Evolutionary conservation across 2,329 filamentous ascomycete genomes (phyloP).

Genomic region (Magnaporthiopsis rhizophila): DNA sequence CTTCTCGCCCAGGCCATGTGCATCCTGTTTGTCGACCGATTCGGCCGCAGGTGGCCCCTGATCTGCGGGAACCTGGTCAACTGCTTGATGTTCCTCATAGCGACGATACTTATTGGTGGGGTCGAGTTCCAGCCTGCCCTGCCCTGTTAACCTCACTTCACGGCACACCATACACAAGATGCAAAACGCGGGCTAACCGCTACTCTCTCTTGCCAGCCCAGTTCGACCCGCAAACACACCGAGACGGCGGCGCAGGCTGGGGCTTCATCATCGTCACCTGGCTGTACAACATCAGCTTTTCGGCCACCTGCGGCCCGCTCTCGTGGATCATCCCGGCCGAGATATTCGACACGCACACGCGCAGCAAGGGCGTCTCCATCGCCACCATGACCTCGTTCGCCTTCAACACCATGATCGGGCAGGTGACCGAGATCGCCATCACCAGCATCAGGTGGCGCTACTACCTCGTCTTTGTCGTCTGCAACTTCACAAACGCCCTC

Average conservation of each 20-base stretch:
- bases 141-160: too few relatives aligned
- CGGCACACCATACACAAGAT: background rate
- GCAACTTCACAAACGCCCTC: conserved; percentile 42
- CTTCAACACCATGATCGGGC: conserved; percentile 70
- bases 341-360: conserved; percentile 70
- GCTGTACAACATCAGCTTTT: conserved; percentile 75
- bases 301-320: conserved; percentile 60
- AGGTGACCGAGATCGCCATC: conserved; percentile 52
- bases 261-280: conserved; percentile 71
- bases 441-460: conserved; percentile 35
- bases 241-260: conserved; percentile 51
- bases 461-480: conserved; percentile 46
- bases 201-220: conserved; percentile 18
- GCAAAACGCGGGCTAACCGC: background rate
- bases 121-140: background rate
- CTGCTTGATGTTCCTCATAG: conserved; percentile 64
- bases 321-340: conserved; percentile 53
- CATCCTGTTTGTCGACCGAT: conserved; percentile 59
- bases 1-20: conserved; percentile 60
- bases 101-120: conserved; percentile 39
- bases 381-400: conserved; percentile 67
- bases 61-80: conserved; percentile 67
- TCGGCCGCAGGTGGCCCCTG: conserved; percentile 64
- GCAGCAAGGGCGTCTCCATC: conserved; percentile 66
- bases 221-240: conserved; percentile 51